These are phyloP conservation scores for Hypoxylon sp. DNA, from an alignment of 2,329 filamentous ascomycete species.

Conservation along the genomic window DNA sequence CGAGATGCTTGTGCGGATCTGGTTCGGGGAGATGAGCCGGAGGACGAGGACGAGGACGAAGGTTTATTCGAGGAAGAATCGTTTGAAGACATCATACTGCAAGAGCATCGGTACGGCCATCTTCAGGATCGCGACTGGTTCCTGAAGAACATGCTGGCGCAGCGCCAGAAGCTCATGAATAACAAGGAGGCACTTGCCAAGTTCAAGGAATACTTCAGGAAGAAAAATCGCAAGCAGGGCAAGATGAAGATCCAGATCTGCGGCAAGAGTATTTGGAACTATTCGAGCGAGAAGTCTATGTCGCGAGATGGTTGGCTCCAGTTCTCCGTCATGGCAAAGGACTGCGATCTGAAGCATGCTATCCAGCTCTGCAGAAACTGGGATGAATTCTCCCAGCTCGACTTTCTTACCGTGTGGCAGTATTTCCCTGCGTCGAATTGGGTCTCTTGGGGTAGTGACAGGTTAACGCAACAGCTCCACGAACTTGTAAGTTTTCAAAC, in stretches of 20 bases:
- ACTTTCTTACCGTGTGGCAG: conserved; percentile 58
- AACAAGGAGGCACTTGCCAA: conserved; percentile 25
- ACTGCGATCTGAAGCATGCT: conserved; percentile 59
- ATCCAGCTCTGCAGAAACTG: conserved; percentile 63
- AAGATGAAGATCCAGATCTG: conserved; percentile 61
- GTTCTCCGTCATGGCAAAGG: conserved; percentile 63
- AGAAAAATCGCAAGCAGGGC: conserved; percentile 39
- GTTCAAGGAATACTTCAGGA: conserved; percentile 6
- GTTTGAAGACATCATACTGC: conserved; percentile 45
- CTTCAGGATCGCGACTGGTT: conserved; percentile 45
- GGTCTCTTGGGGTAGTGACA: conserved; percentile 57
- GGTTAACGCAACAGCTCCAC: conserved; percentile 55
- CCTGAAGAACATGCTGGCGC: conserved; percentile 50
- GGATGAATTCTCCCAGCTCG: conserved; percentile 64
- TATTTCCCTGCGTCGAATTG: conserved; percentile 63
- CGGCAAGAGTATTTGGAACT: conserved; percentile 64
- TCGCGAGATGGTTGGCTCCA: conserved; percentile 63
- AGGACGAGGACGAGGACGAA: conserved; percentile 50
- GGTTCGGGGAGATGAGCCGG: conserved; percentile 53
- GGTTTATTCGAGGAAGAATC: conserved; percentile 48
- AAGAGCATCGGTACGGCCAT: conserved; percentile 42
- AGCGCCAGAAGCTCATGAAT: conserved; percentile 50
- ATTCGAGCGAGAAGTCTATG: conserved; percentile 61
- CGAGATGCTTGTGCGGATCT: conserved; percentile 65
- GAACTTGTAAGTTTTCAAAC: conserved; percentile 51